A percentile compares a stretch with the other conserved stretches of the same genome.
These are phyloP conservation scores for Ettlia oleoabundans DNA, from an alignment of 139 green algal genomes.

Conservation along the genomic window DNA sequence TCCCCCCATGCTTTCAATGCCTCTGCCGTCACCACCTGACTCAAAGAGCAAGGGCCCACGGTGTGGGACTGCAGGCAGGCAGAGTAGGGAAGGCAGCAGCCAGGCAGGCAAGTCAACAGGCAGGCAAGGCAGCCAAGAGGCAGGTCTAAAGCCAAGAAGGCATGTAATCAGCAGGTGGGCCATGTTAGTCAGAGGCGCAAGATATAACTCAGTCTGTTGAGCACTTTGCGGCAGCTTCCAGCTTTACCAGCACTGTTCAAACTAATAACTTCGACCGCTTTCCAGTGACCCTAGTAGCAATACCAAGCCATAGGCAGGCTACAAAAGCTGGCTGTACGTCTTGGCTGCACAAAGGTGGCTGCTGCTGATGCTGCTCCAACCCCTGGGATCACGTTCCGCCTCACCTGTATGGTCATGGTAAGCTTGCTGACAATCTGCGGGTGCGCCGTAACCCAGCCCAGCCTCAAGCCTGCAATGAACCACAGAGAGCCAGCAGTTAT, in stretches of 20 bases:
- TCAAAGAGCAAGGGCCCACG: constrained; percentile 54
- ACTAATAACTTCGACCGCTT: too few species aligned
- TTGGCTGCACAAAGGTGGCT: background rate
- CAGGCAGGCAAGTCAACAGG: background rate
- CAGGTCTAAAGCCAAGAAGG: background rate
- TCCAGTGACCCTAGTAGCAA: too few species aligned
- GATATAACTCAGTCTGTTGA: too few species aligned
- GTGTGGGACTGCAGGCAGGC: constrained; percentile 45
- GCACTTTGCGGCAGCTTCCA: too few species aligned
- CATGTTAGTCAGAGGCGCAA: too few species aligned
- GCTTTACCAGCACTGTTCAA: too few species aligned
- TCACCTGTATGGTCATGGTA: constrained; percentile 33
- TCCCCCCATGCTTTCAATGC: constrained; percentile 51
- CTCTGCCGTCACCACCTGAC: constrained; percentile 45
- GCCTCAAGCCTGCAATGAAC: too few species aligned
- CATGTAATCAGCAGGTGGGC: too few species aligned
- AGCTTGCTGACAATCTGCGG: constrained; percentile 57
- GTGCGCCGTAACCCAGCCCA: constrained; percentile 75
- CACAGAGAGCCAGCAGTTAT: too few species aligned
- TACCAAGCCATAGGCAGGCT: too few species aligned
- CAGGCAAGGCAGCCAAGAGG: background rate
- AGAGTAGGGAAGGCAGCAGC: background rate
- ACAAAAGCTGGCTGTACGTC: too few species aligned
- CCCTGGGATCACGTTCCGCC: background rate
- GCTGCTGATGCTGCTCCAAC: background rate